A percentile compares a stretch with the other conserved stretches of the same genome.
phyloP scores from a whole-genome alignment of 495 filamentous ascomycete genomes.

The Aspergillus asperescens region DNA sequence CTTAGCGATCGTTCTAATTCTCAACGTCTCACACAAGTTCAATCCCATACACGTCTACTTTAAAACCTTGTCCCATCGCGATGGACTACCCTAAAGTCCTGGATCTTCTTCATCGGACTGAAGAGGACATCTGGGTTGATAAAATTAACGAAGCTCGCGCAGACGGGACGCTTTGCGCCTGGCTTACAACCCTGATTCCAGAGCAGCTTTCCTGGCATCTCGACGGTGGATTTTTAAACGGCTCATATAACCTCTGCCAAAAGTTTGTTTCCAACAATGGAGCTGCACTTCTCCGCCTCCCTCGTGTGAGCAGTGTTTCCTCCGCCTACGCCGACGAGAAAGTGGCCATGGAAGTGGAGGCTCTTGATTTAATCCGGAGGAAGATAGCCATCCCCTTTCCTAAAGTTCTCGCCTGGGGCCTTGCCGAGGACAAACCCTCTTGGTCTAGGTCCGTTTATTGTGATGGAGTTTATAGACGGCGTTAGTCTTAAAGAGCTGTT shows the following conservation, averaged over 20 bases:
- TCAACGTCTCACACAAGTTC: too few species aligned
- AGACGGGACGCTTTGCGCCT: slow-evolving; percentile 28
- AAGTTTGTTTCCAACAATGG: slow-evolving; percentile 33
- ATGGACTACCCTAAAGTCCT: too few species aligned
- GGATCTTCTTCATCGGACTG: slow-evolving; percentile 22
- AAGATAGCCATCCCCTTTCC: slow-evolving; percentile 43
- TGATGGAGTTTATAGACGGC: slow-evolving; percentile 45
- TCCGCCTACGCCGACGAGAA: slow-evolving; percentile 35
- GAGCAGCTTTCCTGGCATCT: slow-evolving; percentile 30
- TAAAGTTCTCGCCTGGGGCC: slow-evolving; percentile 34
- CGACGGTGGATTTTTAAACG: slow-evolving; percentile 30
- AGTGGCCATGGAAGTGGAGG: slow-evolving; percentile 37
- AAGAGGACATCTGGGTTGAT: slow-evolving; percentile 30
- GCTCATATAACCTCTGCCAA: slow-evolving; percentile 31
- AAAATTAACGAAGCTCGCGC: slow-evolving; percentile 28
- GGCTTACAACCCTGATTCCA: slow-evolving; percentile 36
- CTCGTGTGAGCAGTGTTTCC: slow-evolving; percentile 31
- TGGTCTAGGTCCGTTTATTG: slow-evolving; percentile 39
- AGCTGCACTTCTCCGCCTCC: slow-evolving; percentile 35
- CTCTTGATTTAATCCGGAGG: slow-evolving; percentile 29
- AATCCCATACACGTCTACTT: too few species aligned
- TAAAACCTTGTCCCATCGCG: too few species aligned
- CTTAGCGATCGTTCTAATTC: too few species aligned
- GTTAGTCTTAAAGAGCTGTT: slow-evolving; percentile 22
- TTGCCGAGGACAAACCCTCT: slow-evolving; percentile 29